phyloP scores from a whole-genome alignment of 2,329 filamentous ascomycete genomes.

The Pseudopithomyces chartarum region DNA sequence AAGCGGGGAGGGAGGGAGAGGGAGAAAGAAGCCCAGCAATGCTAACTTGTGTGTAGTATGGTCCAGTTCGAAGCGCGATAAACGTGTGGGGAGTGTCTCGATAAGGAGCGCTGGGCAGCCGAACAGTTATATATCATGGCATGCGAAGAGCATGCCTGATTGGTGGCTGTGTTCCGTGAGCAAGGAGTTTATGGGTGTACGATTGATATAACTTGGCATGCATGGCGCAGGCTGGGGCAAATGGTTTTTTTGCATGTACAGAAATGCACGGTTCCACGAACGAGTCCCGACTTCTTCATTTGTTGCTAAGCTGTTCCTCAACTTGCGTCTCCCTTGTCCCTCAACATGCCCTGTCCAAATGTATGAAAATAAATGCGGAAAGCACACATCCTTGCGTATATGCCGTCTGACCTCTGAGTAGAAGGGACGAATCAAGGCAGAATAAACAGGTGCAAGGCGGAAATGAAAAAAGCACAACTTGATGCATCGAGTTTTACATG shows the following conservation, averaged over 20 bases:
- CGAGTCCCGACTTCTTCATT: background rate
- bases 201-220: background rate
- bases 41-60: slow-evolving; percentile 62
- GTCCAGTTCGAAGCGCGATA: slow-evolving; percentile 96
- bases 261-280: background rate
- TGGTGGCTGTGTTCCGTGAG: background rate
- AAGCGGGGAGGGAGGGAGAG: background rate
- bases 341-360: too few relatives aligned
- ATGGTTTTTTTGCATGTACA: background rate
- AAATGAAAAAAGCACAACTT: background rate
- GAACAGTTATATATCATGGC: background rate
- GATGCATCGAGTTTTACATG: background rate
- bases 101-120: background rate
- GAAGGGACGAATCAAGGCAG: too few relatives aligned
- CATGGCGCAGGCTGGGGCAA: background rate
- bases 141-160: background rate
- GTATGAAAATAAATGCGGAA: too few relatives aligned
- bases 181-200: slow-evolving; percentile 6
- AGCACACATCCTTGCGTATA: too few relatives aligned
- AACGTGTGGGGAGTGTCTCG: slow-evolving; percentile 8
- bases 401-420: too few relatives aligned
- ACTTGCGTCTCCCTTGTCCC: too few relatives aligned
- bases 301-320: background rate
- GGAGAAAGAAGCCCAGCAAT: background rate
- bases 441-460: background rate